Percentiles rank a stretch among this genome's conserved stretches.
These are phyloP conservation scores for Eragrostis curvula DNA, from an alignment of 176 grass and related monocot species.

Conservation along the genomic window DNA sequence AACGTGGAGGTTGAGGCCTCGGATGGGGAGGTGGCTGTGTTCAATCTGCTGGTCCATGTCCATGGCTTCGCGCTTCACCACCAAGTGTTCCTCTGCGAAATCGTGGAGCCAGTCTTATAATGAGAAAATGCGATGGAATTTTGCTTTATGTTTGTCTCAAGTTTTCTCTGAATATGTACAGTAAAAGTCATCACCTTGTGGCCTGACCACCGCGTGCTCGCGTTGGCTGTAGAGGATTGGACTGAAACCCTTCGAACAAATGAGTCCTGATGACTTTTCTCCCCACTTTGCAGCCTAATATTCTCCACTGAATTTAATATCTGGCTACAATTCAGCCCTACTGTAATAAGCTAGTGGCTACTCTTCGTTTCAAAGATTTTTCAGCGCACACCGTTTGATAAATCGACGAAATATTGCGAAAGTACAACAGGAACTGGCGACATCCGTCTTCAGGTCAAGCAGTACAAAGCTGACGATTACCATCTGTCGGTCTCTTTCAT, in stretches of 20 bases:
- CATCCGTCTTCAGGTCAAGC: not conserved
- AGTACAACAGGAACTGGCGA: too few species aligned
- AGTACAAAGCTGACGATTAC: not conserved
- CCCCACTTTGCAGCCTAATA: too few species aligned
- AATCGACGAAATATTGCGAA: not conserved
- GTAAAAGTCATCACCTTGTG: not conserved
- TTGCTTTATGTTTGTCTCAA: not conserved
- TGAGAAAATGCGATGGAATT: not conserved
- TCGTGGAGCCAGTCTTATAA: not conserved
- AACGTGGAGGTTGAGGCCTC: conserved; percentile 54
- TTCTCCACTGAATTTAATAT: not conserved
- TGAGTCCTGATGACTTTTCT: not conserved
- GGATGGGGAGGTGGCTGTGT: conserved; percentile 37
- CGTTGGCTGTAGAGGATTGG: not conserved
- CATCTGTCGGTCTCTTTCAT: not conserved
- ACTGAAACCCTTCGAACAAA: not conserved
- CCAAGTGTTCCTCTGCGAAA: not conserved
- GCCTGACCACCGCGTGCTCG: not conserved
- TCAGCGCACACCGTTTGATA: not conserved
- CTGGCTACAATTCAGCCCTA: not conserved
- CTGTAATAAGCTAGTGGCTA: not conserved
- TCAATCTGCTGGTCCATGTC: conserved; percentile 38
- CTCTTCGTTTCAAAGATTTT: not conserved
- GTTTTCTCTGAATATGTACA: too few species aligned
- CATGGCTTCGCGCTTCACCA: not conserved